Conservation (phyloP, 2,329 filamentous ascomycete species). For the Monosporascus sp. region DNA sequence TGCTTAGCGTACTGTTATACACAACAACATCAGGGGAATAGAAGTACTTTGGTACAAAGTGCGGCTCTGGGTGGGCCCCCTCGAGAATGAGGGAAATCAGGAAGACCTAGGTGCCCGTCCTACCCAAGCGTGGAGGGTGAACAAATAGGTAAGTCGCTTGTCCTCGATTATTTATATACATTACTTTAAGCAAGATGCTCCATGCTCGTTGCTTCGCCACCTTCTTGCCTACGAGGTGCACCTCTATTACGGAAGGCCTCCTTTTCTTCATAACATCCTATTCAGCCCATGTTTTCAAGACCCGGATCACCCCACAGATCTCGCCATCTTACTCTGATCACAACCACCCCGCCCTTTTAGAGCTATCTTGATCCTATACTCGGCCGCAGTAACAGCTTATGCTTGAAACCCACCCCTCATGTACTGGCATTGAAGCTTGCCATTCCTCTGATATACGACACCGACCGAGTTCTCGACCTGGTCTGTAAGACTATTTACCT, state of each 20-base stretch:
- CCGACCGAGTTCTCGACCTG: not conserved
- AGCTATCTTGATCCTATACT: not conserved
- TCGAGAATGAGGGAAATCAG: not conserved
- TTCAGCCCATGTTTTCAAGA: not conserved
- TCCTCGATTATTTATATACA: not conserved
- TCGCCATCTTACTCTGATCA: not conserved
- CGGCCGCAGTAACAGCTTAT: not conserved
- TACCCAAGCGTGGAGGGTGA: not conserved
- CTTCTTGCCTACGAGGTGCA: conserved; percentile 1
- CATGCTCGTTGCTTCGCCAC: conserved; percentile 3
- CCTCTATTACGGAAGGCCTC: not conserved
- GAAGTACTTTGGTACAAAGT: not conserved
- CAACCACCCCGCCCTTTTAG: not conserved
- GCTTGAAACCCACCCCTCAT: not conserved
- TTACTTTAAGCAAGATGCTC: not conserved
- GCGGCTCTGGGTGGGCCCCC: conserved; percentile 1
- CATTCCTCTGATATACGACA: not conserved
- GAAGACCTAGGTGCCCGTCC: not conserved
- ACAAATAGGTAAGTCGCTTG: not conserved
- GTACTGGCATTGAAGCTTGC: not conserved
- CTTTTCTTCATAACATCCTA: not conserved
- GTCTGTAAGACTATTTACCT: not conserved
- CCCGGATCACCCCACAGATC: not conserved
- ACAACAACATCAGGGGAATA: not conserved
- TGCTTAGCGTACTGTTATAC: not conserved